Evolutionary conservation across 2,329 filamentous ascomycete species (phyloP).

Genomic region (Lasiodiplodia sp.): DNA sequence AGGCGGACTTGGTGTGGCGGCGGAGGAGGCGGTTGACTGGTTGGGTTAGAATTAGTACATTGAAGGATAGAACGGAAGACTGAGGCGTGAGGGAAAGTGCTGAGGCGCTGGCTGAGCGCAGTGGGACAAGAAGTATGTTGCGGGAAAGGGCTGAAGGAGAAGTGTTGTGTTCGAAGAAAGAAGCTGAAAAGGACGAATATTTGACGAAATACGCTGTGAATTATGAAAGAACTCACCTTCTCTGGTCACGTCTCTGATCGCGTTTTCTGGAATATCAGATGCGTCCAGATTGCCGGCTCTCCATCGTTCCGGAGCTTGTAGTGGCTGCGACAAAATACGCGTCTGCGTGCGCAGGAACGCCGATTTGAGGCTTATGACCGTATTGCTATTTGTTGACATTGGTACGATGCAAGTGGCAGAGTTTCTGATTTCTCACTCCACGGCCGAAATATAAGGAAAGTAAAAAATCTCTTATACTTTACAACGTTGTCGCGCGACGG

Average conservation of each 20-base stretch:
- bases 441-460: neutral
- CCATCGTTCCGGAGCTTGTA: constrained; percentile 64
- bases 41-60: neutral
- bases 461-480: neutral
- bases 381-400: constrained; percentile 35
- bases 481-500: neutral
- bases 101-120: neutral
- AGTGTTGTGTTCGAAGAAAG: neutral
- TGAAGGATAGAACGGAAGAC: neutral
- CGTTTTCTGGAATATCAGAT: constrained; percentile 53
- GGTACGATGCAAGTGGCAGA: neutral
- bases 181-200: neutral
- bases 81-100: neutral
- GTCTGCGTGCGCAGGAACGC: constrained; percentile 69
- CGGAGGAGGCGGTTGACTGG: constrained; percentile 68
- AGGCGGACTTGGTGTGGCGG: constrained; percentile 71
- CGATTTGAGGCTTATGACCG: constrained; percentile 67
- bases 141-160: neutral
- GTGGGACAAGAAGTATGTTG: neutral
- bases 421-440: neutral
- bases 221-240: constrained; percentile 51
- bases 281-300: constrained; percentile 56
- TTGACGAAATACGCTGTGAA: too few species aligned
- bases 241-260: constrained; percentile 58
- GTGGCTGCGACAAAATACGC: constrained; percentile 66